phyloP scores from a whole-genome alignment of 495 filamentous ascomycete genomes.

The Monascus purpureus region DNA sequence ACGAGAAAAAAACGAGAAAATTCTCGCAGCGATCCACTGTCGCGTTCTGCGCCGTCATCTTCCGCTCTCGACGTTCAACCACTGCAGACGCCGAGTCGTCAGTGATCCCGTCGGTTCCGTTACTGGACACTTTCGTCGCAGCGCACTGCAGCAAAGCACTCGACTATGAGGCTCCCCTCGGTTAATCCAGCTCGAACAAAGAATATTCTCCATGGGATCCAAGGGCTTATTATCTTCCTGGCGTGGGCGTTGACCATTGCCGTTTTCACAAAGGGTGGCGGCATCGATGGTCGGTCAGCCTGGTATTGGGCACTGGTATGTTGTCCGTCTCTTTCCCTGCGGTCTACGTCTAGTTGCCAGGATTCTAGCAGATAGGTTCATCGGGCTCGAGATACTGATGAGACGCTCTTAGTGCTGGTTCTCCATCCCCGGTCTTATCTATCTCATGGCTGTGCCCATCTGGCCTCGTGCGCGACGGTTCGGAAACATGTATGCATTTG shows the following conservation, averaged over 20 bases:
- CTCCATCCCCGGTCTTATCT: conserved; percentile 68
- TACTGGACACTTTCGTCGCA: background rate
- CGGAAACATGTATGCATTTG: conserved; percentile 72
- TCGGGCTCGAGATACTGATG: background rate
- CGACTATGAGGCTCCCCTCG: conserved; percentile 26
- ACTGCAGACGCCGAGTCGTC: too few species aligned
- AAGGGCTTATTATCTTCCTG: conserved; percentile 55
- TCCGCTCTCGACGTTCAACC: too few species aligned
- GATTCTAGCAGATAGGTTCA: too few species aligned
- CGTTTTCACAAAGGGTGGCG: conserved; percentile 49
- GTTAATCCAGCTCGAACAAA: conserved; percentile 31
- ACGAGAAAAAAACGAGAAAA: too few species aligned
- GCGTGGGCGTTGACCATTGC: conserved; percentile 61
- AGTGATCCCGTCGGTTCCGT: too few species aligned
- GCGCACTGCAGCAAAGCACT: background rate
- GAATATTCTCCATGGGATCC: conserved; percentile 36
- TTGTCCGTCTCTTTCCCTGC: conserved; percentile 1
- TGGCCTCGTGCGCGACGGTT: conserved; percentile 69
- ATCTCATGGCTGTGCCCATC: conserved; percentile 68
- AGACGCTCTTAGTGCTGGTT: conserved; percentile 56
- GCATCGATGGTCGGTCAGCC: conserved; percentile 52
- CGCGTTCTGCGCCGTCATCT: too few species aligned
- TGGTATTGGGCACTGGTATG: conserved; percentile 72
- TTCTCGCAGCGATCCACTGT: too few species aligned
- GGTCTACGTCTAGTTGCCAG: too few species aligned